Conservation (phyloP, 2,329 filamentous ascomycete genomes). For the Westerdykella sp. region DNA sequence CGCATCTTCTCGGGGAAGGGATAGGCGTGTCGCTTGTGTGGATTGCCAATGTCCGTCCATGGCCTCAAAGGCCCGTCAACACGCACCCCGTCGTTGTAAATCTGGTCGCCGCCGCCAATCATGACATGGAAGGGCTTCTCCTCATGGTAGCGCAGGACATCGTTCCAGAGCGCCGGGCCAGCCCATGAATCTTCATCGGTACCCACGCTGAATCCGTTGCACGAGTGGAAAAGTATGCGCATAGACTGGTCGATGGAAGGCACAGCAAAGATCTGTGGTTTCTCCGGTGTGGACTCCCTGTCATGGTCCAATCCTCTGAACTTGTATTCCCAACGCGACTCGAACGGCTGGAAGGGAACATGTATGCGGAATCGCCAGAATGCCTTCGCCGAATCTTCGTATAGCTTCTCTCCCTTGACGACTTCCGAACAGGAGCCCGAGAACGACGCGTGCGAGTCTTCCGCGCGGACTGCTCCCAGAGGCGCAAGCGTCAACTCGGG, state of each 20-base stretch:
- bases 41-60: conserved; percentile 57
- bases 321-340: conserved; percentile 73
- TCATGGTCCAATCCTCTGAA: conserved; percentile 61
- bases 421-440: conserved; percentile 21
- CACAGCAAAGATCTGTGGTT: conserved; percentile 46
- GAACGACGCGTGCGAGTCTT: conserved; percentile 19
- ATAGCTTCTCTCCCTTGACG: conserved; percentile 51
- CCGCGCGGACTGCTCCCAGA: conserved; percentile 38
- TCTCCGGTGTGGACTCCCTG: conserved; percentile 39
- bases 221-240: conserved; percentile 65
- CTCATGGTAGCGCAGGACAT: conserved; percentile 56
- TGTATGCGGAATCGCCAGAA: conserved; percentile 55
- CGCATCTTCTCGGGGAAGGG: conserved; percentile 61
- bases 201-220: conserved; percentile 62
- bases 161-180: conserved; percentile 58
- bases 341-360: conserved; percentile 63
- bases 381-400: conserved; percentile 52
- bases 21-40: conserved; percentile 53
- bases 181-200: conserved; percentile 59
- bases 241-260: conserved; percentile 57
- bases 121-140: conserved; percentile 59
- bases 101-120: conserved; percentile 88
- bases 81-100: conserved; percentile 71
- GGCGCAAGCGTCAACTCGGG: conserved; percentile 54
- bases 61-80: conserved; percentile 63